Evolutionary conservation across 2,329 filamentous ascomycete species (phyloP).

Genomic region (Apiospora hydei): DNA sequence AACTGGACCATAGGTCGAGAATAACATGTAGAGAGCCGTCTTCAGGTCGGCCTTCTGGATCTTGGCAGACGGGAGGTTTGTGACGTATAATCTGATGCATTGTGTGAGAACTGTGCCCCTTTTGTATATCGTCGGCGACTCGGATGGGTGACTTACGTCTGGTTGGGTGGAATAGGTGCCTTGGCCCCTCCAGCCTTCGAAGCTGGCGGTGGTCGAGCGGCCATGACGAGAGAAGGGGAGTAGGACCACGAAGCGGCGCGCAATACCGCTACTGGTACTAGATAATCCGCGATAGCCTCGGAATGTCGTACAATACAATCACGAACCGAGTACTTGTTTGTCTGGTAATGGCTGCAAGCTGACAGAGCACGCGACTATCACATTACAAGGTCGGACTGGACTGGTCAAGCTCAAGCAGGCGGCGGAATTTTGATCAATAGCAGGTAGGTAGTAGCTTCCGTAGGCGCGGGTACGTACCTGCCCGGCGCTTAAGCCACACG

Average conservation of each 20-base stretch:
- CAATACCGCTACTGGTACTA: background rate
- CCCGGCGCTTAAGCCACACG: background rate
- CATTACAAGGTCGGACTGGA: constrained; percentile 4
- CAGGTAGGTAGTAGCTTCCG: background rate
- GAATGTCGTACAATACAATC: background rate
- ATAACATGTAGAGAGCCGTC: constrained; percentile 88
- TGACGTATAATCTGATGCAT: constrained; percentile 77
- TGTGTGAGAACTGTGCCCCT: background rate
- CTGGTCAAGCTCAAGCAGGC: constrained; percentile 10
- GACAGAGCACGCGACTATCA: constrained; percentile 7
- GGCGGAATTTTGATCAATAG: constrained; percentile 9
- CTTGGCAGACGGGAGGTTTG: constrained; percentile 85
- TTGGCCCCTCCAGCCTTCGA: constrained; percentile 46
- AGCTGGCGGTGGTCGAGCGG: constrained; percentile 39
- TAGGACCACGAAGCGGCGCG: background rate
- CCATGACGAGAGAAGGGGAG: constrained; percentile 4
- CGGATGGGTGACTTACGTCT: constrained; percentile 65
- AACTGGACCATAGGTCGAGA: constrained; percentile 91
- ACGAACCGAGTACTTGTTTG: background rate
- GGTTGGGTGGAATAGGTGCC: constrained; percentile 71
- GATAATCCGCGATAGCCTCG: background rate
- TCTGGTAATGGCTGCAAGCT: background rate
- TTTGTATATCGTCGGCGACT: background rate
- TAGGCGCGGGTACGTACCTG: background rate
- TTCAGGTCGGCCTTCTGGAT: constrained; percentile 88